Percentiles rank a stretch among this genome's conserved stretches.
Conservation (phyloP, 2,329 filamentous ascomycete species). For the Kalaharituber pfeilii region DNA sequence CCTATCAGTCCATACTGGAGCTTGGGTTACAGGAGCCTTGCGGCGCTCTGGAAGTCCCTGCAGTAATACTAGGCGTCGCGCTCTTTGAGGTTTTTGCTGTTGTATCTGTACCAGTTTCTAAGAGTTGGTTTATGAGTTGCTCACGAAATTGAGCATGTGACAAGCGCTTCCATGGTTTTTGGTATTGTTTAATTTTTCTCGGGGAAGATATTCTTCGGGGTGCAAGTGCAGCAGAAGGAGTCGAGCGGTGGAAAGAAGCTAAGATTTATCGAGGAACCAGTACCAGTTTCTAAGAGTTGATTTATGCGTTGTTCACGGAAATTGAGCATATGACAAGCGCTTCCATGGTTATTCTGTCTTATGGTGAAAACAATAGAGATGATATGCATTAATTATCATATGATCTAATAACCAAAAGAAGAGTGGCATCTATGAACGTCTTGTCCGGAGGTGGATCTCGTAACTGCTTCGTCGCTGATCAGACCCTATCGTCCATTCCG, state of each 20-base stretch:
- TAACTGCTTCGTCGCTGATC: slow-evolving; percentile 9
- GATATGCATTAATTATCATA: not conserved
- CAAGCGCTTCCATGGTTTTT: not conserved
- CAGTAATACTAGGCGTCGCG: not conserved
- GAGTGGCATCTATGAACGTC: not conserved
- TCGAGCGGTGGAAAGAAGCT: no score
- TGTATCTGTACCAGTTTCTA: not conserved
- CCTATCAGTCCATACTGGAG: not conserved
- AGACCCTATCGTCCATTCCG: no score
- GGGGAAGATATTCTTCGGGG: no score
- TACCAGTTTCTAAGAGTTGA: slow-evolving; percentile 3
- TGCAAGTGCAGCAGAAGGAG: no score
- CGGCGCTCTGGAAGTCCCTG: not conserved
- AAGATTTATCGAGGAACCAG: not conserved
- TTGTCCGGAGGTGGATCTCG: slow-evolving; percentile 5
- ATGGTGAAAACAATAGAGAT: slow-evolving; percentile 1
- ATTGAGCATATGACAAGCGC: not conserved
- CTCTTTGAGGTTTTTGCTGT: not conserved
- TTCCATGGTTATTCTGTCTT: not conserved
- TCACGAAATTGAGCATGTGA: no score
- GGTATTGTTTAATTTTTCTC: no score
- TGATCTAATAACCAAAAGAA: slow-evolving; percentile 3
- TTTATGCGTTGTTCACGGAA: not conserved
- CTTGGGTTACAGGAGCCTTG: no score
- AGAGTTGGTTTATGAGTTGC: not conserved